These are phyloP conservation scores for Hypoxylon sp. DNA, from an alignment of 2,329 filamentous ascomycete genomes.

Conservation along the genomic window DNA sequence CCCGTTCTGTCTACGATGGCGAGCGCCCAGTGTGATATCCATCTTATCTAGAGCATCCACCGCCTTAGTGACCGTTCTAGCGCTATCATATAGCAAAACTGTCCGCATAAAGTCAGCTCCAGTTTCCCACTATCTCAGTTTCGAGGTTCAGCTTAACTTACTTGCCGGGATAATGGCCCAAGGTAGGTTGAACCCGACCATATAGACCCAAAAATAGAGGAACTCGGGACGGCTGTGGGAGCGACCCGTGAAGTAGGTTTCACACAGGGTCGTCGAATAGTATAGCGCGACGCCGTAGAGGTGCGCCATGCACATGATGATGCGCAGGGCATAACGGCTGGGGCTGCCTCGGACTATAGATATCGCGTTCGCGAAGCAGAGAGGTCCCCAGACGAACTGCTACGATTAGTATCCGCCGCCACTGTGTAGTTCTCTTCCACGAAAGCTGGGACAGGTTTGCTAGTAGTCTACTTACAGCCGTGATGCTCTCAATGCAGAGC, in stretches of 20 bases:
- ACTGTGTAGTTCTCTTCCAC: neutral
- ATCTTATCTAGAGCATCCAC: conserved; percentile 47
- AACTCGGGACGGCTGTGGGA: conserved; percentile 70
- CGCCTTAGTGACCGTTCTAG: conserved; percentile 45
- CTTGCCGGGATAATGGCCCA: conserved; percentile 69
- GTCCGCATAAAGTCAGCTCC: conserved; percentile 13
- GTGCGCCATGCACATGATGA: conserved; percentile 65
- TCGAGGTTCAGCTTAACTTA: conserved; percentile 54
- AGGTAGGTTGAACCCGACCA: conserved; percentile 69
- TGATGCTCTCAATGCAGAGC: conserved; percentile 87
- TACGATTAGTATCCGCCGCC: conserved; percentile 3
- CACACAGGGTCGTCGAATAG: conserved; percentile 68
- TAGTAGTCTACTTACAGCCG: conserved; percentile 69
- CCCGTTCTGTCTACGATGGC: conserved; percentile 28
- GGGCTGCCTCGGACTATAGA: conserved; percentile 60
- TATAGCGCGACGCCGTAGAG: conserved; percentile 74
- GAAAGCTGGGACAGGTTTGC: neutral
- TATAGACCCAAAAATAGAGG: conserved; percentile 74
- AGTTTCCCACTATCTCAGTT: neutral
- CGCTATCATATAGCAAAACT: conserved; percentile 50
- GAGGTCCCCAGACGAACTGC: conserved; percentile 70
- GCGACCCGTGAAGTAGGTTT: conserved; percentile 59
- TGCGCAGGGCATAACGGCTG: conserved; percentile 64
- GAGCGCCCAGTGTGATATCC: conserved; percentile 38
- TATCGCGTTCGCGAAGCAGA: conserved; percentile 64